Base-by-base conservation (phyloP, 208 protist genomes). In the Vickermania ingenoplastis region DNA sequence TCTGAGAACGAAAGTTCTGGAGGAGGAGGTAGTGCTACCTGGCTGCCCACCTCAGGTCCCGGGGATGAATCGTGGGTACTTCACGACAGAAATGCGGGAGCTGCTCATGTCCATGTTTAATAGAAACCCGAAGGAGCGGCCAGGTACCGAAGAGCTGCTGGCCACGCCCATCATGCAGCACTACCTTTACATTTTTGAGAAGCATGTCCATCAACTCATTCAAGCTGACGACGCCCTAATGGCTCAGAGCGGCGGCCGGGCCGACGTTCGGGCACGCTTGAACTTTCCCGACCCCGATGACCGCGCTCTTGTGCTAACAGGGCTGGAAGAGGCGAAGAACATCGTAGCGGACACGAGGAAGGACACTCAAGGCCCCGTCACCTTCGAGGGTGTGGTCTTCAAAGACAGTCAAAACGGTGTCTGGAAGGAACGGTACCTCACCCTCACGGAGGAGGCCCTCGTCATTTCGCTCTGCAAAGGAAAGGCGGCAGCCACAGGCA, bases 341-440 rank as follows among this genome's bases (percentile, higher is more conserved):
- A 63, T 83, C 14, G 78, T 91, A 49, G 63, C 61, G 31, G 36
- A 45, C 17, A 45, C 17, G 11, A 45, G 36, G 11, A 24, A 63
- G 17, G 76, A 77, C 49, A 57, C 62, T 2, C 75, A 77, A 53
- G 61, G 67, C 21, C 77, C 80, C 30, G 71, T 85, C 1, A 50
- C 55, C 22, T 85, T 82, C 57, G 84, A 94, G 57, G 79, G 88
- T 3, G 69, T 79, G 1, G 76, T 94, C n/a, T 90, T 85, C 67
- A 94, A 94, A 68, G 76, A 80, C 56, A 78, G 61, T 41, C 64
- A 48, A n/a, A 82, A 76, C 31, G 77, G 79, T n/a, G 61, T 75
- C 0, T 93, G 86, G 86, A 93, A 93, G 69, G 83, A 93, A 55
- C 82, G 85, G 11, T 82, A 91, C 58, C 65, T 89, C 2, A 57